These are phyloP conservation scores for Dactylonectria macrodidyma DNA, from an alignment of 2,329 filamentous ascomycete species.

Conservation along the genomic window DNA sequence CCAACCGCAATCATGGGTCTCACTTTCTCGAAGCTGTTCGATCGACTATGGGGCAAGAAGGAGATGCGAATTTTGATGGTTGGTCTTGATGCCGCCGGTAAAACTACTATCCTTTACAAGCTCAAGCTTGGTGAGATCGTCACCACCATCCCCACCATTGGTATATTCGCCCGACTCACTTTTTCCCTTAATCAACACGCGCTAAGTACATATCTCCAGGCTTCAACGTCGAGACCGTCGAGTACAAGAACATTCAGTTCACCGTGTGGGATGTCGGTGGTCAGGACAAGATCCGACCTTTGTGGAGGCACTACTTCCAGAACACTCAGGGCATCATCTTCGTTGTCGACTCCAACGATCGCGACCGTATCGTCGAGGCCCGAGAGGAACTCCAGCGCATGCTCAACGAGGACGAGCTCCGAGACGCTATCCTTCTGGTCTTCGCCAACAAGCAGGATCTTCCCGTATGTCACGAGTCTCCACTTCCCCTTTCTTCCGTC, in stretches of 20 bases:
- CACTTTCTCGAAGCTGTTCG: slow-evolving; percentile 96
- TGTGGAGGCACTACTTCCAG: slow-evolving; percentile 99
- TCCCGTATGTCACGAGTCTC: slow-evolving; percentile 75
- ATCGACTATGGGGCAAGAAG: slow-evolving; percentile 98
- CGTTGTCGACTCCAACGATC: slow-evolving; percentile 99
- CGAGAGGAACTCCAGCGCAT: slow-evolving; percentile 97
- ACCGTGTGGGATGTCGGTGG: slow-evolving; percentile 99
- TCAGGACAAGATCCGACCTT: slow-evolving; percentile 99
- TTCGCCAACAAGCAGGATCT: slow-evolving; percentile 99
- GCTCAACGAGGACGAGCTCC: slow-evolving; percentile 98
- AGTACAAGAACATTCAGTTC: slow-evolving; percentile 99
- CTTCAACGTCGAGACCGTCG: slow-evolving; percentile 99
- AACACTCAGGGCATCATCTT: slow-evolving; percentile 99
- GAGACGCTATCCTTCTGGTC: slow-evolving; percentile 95
- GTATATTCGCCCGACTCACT: slow-evolving; percentile 61
- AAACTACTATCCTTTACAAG: slow-evolving; percentile 99
- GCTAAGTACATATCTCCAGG: slow-evolving; percentile 66
- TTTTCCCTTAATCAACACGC: slow-evolving; percentile 3
- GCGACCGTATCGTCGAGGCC: slow-evolving; percentile 97
- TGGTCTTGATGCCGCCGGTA: slow-evolving; percentile 98
- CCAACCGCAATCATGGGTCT: slow-evolving; percentile 91
- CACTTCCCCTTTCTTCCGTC: slow-evolving; percentile 33
- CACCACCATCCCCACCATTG: slow-evolving; percentile 98
- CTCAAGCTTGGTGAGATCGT: slow-evolving; percentile 99
- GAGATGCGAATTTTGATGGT: slow-evolving; percentile 99